Evolutionary conservation across 2,329 filamentous ascomycete genomes (phyloP), one percentile per base, ranked within the genome.

Genomic region (Monosporascus sp.): DNA sequence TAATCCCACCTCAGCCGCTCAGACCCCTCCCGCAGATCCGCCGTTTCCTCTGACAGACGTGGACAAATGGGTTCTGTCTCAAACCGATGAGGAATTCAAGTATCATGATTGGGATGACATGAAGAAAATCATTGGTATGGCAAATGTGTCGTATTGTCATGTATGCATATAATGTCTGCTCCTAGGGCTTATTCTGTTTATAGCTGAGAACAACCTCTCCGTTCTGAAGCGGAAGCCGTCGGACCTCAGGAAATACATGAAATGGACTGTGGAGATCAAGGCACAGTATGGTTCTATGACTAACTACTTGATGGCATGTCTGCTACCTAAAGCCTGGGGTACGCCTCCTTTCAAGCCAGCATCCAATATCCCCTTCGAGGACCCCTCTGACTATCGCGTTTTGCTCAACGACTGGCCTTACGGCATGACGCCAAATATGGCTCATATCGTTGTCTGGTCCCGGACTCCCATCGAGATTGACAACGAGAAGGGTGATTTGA

Each of bases 361-460:
- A 47, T 83, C 80, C 7, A 56, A 64, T 3, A 62, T 74, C 25
- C 82, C 82, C 9, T 83, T 86, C 57, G 67, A 74, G 24, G 72
- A 80, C 44, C 65, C 75, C 4, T 77, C 76, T 36, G 83, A 86
- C 69, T 86, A 80, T 67, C 84, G 83, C 56, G 87, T 96, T 50
- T 74, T 96, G 45, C 77, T 85, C 67, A 97, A 97, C 65, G 92
- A 97, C 76, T 97, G 91, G 92, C 93, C 93, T 0, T 97, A 97
- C 64, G 91, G 89, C 3, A 73, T 96, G 48, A 76, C 75, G 1
- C 67, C 76, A 0, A 78, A 78, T 51, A 82, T 87, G 61, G 77
- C 86, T n/a, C 93, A 97, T 68, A 81, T 97, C 20, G 90, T 97
- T 31, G 86, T 96, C 43, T 97, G 93, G 93, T 88, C 87, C 50